A percentile compares a stretch with the other conserved stretches of the same genome.
These are phyloP conservation scores for Saururus chinensis DNA, from an alignment of 164 flowering plant species.

Conservation along the genomic window DNA sequence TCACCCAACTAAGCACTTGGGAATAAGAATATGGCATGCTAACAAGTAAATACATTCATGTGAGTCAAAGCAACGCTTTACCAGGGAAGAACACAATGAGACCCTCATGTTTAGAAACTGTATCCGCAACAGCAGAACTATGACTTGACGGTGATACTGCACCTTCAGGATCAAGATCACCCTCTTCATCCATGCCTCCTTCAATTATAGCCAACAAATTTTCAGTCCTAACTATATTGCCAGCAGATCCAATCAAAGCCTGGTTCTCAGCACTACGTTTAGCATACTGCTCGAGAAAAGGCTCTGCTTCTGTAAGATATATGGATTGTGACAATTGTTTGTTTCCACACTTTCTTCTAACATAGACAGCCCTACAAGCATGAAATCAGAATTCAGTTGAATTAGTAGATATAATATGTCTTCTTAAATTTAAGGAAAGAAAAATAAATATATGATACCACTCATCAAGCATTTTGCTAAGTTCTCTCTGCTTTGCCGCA, in stretches of 20 bases:
- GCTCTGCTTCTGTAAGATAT: constrained; percentile 90
- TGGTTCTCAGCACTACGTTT: constrained; percentile 71
- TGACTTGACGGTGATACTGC: constrained; percentile 38
- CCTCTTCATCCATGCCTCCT: constrained; percentile 78
- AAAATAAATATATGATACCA: constrained; percentile 38
- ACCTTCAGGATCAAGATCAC: constrained; percentile 52
- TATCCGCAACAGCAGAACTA: constrained; percentile 29
- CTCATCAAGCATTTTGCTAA: constrained; percentile 92
- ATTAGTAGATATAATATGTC: background rate
- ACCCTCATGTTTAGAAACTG: constrained; percentile 60
- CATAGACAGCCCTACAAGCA: constrained; percentile 60
- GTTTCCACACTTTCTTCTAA: constrained; percentile 63
- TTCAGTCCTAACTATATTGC: constrained; percentile 65
- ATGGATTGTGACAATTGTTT: constrained; percentile 59
- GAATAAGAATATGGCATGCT: too few species aligned
- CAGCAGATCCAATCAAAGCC: constrained; percentile 83
- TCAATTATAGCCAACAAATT: constrained; percentile 79
- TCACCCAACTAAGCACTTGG: too few species aligned
- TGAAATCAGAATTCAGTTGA: background rate
- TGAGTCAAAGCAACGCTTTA: constrained; percentile 9
- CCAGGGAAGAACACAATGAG: constrained; percentile 94
- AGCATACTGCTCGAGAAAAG: constrained; percentile 91
- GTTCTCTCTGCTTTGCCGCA: constrained; percentile 63
- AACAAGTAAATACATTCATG: background rate
- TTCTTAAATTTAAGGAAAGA: background rate